phyloP scores from a whole-genome alignment of 164 flowering plant species.

The Buxus sempervirens region DNA sequence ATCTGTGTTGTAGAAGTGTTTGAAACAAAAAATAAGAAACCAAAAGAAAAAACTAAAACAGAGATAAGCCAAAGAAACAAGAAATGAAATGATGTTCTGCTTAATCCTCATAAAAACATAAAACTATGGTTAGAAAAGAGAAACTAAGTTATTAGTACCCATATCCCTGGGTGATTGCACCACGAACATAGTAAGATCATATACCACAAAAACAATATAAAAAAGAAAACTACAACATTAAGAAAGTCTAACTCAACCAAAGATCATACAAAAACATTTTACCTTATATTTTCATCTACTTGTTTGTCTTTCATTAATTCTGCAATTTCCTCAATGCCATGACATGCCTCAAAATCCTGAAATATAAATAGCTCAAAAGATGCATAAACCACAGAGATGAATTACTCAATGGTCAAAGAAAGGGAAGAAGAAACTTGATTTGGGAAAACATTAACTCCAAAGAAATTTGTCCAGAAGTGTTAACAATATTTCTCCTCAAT shows the following conservation, averaged over 20 bases:
- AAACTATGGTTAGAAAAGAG: no score
- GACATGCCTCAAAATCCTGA: slow-evolving; percentile 83
- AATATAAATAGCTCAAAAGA: slow-evolving; percentile 5
- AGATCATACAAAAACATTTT: neutral
- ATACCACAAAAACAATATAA: neutral
- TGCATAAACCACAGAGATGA: neutral
- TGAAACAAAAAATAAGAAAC: no score
- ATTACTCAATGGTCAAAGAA: neutral
- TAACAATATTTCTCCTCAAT: neutral
- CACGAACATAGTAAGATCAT: neutral
- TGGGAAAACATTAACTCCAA: neutral
- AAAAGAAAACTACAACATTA: slow-evolving; percentile 1
- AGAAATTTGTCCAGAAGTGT: neutral
- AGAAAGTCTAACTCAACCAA: neutral
- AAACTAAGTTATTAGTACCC: no score
- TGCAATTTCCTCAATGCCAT: slow-evolving; percentile 88
- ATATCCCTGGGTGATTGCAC: neutral
- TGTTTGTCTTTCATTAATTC: slow-evolving; percentile 74
- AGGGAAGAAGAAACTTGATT: neutral
- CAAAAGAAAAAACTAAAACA: no score
- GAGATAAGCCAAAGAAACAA: no score
- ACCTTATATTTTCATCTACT: slow-evolving; percentile 86
- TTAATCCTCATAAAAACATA: neutral
- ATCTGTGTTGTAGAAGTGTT: no score
- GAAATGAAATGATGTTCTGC: neutral